Evolutionary conservation across 2,329 filamentous ascomycete genomes (phyloP).

Genomic region (Periconia sp.): DNA sequence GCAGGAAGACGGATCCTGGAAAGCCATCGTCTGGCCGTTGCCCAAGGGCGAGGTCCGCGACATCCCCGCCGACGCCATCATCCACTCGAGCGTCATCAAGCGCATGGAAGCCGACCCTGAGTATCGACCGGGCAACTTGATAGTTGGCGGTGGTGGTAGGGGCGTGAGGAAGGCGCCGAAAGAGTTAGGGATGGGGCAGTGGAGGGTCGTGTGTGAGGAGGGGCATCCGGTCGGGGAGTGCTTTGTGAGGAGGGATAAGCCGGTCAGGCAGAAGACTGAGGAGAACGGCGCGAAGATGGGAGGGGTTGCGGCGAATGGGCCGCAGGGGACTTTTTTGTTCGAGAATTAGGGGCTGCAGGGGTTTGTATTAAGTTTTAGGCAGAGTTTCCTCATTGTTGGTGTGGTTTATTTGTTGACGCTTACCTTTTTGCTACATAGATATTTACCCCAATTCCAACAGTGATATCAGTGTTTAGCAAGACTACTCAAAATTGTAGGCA

Average conservation of each 20-base stretch:
- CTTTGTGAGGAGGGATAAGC: conserved; percentile 52
- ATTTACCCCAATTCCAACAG: too few species aligned
- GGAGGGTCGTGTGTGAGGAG: conserved; percentile 65
- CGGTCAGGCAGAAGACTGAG: conserved; percentile 19
- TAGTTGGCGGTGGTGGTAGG: conserved; percentile 75
- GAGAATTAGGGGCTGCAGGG: not conserved
- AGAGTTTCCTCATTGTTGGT: too few species aligned
- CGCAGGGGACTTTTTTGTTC: conserved; percentile 11
- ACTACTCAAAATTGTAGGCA: too few species aligned
- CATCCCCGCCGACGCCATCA: conserved; percentile 67
- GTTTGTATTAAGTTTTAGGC: too few species aligned
- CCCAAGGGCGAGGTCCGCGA: conserved; percentile 78
- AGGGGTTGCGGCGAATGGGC: conserved; percentile 8
- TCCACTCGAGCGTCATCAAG: conserved; percentile 74
- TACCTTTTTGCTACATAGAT: too few species aligned
- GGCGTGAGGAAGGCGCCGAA: conserved; percentile 64
- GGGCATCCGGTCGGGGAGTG: conserved; percentile 71
- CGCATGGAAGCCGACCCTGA: conserved; percentile 64
- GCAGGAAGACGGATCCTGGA: conserved; percentile 72
- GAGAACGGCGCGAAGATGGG: conserved; percentile 2
- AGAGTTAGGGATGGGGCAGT: conserved; percentile 69
- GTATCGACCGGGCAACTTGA: conserved; percentile 78
- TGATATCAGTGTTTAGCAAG: too few species aligned
- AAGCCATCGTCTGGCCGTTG: conserved; percentile 77
- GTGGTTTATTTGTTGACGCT: too few species aligned